Evolutionary conservation across 163 green algal genomes (phyloP), one percentile per base, ranked within the genome.

Genomic region (Scenedesmus sp.): DNA sequence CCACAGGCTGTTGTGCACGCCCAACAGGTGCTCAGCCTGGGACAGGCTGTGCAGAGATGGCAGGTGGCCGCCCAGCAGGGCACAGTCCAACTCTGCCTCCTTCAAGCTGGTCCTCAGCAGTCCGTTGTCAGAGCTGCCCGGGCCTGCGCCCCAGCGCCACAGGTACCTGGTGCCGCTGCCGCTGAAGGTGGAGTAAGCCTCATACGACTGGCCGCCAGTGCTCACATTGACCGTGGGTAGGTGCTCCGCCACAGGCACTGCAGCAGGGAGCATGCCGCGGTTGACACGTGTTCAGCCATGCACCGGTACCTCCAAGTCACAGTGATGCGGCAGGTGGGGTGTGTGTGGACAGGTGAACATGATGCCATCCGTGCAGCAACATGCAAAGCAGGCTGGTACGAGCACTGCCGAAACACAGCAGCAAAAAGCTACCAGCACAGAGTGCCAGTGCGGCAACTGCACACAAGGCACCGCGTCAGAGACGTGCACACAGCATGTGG

Each of bases 1-100:
- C 65, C 65, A 76, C 65, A 76, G 30, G 65, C 65, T 76, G 65
- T 76, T 76, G 65, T 76, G 26, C 30, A 76, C 65, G 30, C 65
- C 65, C 65, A 76, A 7, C 65, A 76, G 30, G 65, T 76, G 65
- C 30, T 76, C 65, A 76, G 65, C 65, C 65, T 76, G 65, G 4
- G 65, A 2, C 30, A 20, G 6, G 65, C 65, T 76, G 65, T 76
- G 65, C 65, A 76, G 65, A 3, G 65, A 76, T 30, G 65, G 65
- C 65, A 76, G 65, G 30, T 76, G 65, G 7, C 65, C 65, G 30
- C 65, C 65, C 65, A 76, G 30, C 65, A 76, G 30, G 30, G 65
- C 7, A 30, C 65, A 76, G 65, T 30, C 40, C 16, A 30, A 20
- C 65, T 76, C 65, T 40, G 65, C 65, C 2, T 76, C 65, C 65